phyloP scores from a whole-genome alignment of 2,329 filamentous ascomycete species.

The Geosmithia flava region DNA sequence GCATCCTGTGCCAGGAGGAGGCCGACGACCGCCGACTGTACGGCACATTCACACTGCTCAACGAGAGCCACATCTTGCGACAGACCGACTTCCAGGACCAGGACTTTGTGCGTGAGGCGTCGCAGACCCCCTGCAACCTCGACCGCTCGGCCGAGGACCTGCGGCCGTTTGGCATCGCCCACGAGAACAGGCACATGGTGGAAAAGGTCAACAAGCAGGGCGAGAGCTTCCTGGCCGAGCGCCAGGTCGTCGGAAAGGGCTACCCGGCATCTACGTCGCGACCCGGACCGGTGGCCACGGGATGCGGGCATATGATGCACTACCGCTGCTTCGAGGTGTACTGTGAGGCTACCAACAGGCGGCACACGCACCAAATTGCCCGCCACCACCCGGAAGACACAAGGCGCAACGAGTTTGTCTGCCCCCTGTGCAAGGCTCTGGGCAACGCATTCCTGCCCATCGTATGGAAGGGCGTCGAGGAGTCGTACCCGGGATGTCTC shows the following conservation, averaged over 20 bases:
- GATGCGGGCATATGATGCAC: conserved; percentile 98
- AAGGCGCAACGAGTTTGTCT: conserved; percentile 78
- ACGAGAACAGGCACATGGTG: conserved; percentile 69
- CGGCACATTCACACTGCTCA: conserved; percentile 85
- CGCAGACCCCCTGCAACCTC: conserved; percentile 65
- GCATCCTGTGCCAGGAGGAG: conserved; percentile 93
- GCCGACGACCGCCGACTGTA: conserved; percentile 81
- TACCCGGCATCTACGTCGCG: conserved; percentile 59
- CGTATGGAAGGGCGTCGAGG: conserved; percentile 86
- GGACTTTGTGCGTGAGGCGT: conserved; percentile 75
- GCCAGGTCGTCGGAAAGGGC: conserved; percentile 78
- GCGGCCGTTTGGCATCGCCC: conserved; percentile 81
- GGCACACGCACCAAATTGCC: conserved; percentile 87
- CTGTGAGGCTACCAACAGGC: conserved; percentile 66
- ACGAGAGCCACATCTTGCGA: conserved; percentile 73
- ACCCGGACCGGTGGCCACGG: conserved; percentile 71
- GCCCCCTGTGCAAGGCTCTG: conserved; percentile 89
- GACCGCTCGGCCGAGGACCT: conserved; percentile 75
- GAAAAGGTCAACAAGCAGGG: conserved; percentile 66
- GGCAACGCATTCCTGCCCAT: conserved; percentile 93
- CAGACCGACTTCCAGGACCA: conserved; percentile 74
- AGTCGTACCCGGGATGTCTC: conserved; percentile 66
- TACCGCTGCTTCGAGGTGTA: conserved; percentile 92
- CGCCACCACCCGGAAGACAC: conserved; percentile 83
- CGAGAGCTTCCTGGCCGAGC: conserved; percentile 57